phyloP scores from a whole-genome alignment of 2,329 filamentous ascomycete species.

The Pyrenophora graminea region DNA sequence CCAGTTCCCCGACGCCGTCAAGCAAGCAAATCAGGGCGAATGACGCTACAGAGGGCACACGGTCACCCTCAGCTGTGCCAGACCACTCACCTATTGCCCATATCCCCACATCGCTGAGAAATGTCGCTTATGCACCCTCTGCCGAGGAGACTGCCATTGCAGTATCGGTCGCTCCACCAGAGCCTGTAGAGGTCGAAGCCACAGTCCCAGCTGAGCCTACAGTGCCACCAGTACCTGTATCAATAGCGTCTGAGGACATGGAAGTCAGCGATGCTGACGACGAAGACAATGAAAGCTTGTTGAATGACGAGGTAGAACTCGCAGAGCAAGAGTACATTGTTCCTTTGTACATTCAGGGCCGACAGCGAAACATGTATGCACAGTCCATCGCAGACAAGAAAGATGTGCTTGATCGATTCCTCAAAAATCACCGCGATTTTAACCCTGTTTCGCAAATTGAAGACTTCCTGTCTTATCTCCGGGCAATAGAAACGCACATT shows the following conservation, averaged over 20 bases:
- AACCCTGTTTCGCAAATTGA: conserved; percentile 23
- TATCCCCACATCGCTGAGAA: conserved; percentile 34
- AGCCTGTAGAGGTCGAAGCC: conserved; percentile 9
- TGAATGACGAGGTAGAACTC: conserved; percentile 38
- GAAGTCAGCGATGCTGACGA: conserved; percentile 28
- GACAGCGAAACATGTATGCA: conserved; percentile 34
- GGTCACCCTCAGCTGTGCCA: conserved; percentile 43
- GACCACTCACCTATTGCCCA: conserved; percentile 31
- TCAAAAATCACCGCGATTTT: conserved; percentile 16
- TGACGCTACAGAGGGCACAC: conserved; percentile 28
- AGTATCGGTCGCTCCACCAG: not conserved
- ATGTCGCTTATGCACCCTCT: conserved; percentile 23
- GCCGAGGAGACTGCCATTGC: conserved; percentile 4
- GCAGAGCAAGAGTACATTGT: conserved; percentile 38
- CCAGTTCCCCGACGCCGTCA: not conserved
- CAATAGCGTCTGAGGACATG: conserved; percentile 17
- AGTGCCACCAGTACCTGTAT: not conserved
- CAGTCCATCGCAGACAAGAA: conserved; percentile 23
- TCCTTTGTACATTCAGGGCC: conserved; percentile 37
- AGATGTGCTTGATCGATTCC: conserved; percentile 25
- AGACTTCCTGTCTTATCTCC: conserved; percentile 25
- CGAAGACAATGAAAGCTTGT: conserved; percentile 24
- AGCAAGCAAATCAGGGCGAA: conserved; percentile 6
- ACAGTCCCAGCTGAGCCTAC: not conserved
- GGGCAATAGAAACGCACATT: conserved; percentile 37